These are phyloP conservation scores for Zostera marina DNA, from an alignment of 116 monocot genomes.

Conservation along the genomic window DNA sequence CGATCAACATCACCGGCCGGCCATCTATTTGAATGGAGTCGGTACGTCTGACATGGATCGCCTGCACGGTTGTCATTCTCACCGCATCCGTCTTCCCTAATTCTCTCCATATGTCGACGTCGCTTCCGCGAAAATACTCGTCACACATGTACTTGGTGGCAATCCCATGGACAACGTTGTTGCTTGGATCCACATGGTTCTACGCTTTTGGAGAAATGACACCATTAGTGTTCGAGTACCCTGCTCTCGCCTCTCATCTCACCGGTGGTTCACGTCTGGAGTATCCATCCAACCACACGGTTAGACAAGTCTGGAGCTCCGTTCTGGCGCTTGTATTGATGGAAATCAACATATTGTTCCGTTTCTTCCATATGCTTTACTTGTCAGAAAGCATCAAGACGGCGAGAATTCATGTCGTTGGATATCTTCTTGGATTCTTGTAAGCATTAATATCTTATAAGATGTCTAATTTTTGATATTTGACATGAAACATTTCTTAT, in stretches of 20 bases:
- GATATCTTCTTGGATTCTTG: conserved; percentile 65
- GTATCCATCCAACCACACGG: conserved; percentile 4
- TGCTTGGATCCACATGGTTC: conserved; percentile 41
- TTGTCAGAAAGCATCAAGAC: conserved; percentile 47
- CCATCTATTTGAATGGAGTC: background rate
- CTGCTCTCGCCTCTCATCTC: too few relatives aligned
- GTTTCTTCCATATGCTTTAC: conserved; percentile 44
- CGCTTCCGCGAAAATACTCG: conserved; percentile 63
- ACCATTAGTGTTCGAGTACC: conserved; percentile 9
- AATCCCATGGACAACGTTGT: conserved; percentile 28
- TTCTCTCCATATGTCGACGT: conserved; percentile 47
- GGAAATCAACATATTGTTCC: conserved; percentile 61
- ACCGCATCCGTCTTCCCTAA: conserved; percentile 20
- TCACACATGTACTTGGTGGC: conserved; percentile 58
- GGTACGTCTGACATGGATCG: conserved; percentile 23
- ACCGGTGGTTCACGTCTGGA: too few relatives aligned
- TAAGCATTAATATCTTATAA: too few relatives aligned
- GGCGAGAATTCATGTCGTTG: conserved; percentile 65
- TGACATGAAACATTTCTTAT: background rate
- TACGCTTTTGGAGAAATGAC: conserved; percentile 37
- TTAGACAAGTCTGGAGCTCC: conserved; percentile 33
- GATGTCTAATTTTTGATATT: too few relatives aligned
- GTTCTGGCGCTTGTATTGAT: conserved; percentile 62
- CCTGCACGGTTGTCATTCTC: conserved; percentile 29
- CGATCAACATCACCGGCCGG: too few relatives aligned